Evolutionary conservation across 2,329 filamentous ascomycete genomes (phyloP).

Genomic region (Botrytis byssoidea): DNA sequence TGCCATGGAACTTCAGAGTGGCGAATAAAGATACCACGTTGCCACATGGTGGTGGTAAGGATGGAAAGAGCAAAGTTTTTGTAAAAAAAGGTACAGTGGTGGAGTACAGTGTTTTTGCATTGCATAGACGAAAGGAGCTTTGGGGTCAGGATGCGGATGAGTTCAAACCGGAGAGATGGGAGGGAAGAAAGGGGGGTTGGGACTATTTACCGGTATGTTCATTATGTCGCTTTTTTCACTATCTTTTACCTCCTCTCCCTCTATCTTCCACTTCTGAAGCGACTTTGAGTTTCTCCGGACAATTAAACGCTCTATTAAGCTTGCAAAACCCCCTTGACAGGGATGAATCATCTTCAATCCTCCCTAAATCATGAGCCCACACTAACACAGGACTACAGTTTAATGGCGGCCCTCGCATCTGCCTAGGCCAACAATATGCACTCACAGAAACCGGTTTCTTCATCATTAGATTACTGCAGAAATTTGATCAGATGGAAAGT

Average conservation of each 20-base stretch:
- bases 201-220: constrained; percentile 40
- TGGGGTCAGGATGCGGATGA: constrained; percentile 41
- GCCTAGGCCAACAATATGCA: constrained; percentile 42
- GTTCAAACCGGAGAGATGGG: constrained; percentile 43
- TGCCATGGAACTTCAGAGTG: constrained; percentile 52
- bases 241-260: background rate
- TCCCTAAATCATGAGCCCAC: no score
- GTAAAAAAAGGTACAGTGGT: constrained; percentile 36
- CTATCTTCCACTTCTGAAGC: background rate
- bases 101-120: constrained; percentile 37
- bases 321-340: background rate
- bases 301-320: background rate
- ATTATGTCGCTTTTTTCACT: background rate
- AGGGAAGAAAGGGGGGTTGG: constrained; percentile 46
- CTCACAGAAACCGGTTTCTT: constrained; percentile 41
- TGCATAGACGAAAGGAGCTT: constrained; percentile 42
- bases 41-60: constrained; percentile 41
- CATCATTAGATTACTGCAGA: constrained; percentile 38
- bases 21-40: constrained; percentile 38
- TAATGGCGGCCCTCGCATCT: constrained; percentile 43
- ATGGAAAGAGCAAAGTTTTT: constrained; percentile 39
- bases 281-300: background rate
- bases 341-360: background rate
- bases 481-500: constrained; percentile 28
- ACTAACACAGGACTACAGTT: constrained; percentile 30